Evolutionary conservation across 2,329 filamentous ascomycete genomes (phyloP).

Genomic region (Esteya vermicola): DNA sequence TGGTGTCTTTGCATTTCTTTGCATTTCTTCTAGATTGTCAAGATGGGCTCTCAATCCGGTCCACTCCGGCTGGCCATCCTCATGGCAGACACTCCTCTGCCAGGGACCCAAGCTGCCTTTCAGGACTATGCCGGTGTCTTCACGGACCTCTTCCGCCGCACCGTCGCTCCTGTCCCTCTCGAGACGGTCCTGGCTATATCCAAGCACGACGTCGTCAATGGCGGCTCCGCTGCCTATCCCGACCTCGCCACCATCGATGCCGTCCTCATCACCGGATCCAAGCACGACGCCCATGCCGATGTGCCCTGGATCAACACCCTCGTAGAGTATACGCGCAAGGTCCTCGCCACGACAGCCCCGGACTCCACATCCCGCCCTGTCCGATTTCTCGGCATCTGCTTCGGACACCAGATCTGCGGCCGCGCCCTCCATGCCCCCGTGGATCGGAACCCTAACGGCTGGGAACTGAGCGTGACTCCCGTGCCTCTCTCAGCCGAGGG

Average conservation of each 20-base stretch:
- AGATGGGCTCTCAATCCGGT: conserved; percentile 15
- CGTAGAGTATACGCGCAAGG: conserved; percentile 48
- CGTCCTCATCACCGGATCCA: conserved; percentile 65
- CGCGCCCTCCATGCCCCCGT: conserved; percentile 57
- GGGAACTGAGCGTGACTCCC: conserved; percentile 67
- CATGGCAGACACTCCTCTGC: conserved; percentile 69
- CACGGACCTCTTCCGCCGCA: conserved; percentile 40
- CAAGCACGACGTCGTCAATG: conserved; percentile 56
- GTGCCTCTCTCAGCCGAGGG: conserved; percentile 56
- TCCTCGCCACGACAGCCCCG: conserved; percentile 20
- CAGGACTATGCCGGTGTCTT: conserved; percentile 62
- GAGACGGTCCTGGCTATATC: conserved; percentile 40
- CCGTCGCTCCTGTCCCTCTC: conserved; percentile 29
- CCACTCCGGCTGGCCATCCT: conserved; percentile 71
- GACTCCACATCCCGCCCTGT: conserved; percentile 39
- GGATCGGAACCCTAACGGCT: conserved; percentile 51
- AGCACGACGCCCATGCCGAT: conserved; percentile 59
- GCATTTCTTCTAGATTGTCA: neutral
- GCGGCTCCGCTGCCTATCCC: conserved; percentile 47
- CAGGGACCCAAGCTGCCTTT: conserved; percentile 48
- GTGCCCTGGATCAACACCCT: conserved; percentile 64
- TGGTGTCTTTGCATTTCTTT: neutral
- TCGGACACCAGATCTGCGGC: conserved; percentile 75
- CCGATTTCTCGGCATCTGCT: conserved; percentile 68
- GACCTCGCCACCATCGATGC: conserved; percentile 63